These are phyloP conservation scores for Pichia heedii DNA, from an alignment of 805 yeast genomes.

Conservation along the genomic window DNA sequence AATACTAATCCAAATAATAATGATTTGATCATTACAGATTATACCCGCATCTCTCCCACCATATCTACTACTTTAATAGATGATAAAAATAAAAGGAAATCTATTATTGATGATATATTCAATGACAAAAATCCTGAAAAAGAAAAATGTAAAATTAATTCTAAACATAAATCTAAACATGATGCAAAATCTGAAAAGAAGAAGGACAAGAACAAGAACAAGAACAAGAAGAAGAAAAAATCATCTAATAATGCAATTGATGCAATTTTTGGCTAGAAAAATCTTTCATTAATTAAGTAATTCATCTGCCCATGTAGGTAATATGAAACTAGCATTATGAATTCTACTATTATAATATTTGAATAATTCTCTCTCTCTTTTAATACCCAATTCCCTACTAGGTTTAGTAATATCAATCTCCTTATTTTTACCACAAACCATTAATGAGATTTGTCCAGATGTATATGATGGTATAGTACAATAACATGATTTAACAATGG, in stretches of 20 bases:
- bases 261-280: slow-evolving; percentile 7
- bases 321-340: slow-evolving; percentile 64
- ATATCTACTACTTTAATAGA: no score
- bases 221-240: background rate
- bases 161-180: no score
- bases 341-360: slow-evolving; percentile 58
- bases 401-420: slow-evolving; percentile 42
- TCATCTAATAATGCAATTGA: slow-evolving; percentile 2
- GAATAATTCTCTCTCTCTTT: slow-evolving; percentile 41
- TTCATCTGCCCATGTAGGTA: slow-evolving; percentile 67
- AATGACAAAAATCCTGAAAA: no score
- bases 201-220: background rate
- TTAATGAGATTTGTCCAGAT: slow-evolving; percentile 77
- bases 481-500: slow-evolving; percentile 56
- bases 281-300: slow-evolving; percentile 15
- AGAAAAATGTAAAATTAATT: no score
- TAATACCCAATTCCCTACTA: slow-evolving; percentile 34
- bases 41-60: no score
- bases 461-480: slow-evolving; percentile 85
- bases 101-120: no score
- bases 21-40: no score
- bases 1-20: no score
- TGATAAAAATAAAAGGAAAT: no score
- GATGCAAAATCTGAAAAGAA: background rate
- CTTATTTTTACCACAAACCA: slow-evolving; percentile 57